phyloP scores from a whole-genome alignment of 352 stramenopile species.

The Globisporangium parvum region DNA sequence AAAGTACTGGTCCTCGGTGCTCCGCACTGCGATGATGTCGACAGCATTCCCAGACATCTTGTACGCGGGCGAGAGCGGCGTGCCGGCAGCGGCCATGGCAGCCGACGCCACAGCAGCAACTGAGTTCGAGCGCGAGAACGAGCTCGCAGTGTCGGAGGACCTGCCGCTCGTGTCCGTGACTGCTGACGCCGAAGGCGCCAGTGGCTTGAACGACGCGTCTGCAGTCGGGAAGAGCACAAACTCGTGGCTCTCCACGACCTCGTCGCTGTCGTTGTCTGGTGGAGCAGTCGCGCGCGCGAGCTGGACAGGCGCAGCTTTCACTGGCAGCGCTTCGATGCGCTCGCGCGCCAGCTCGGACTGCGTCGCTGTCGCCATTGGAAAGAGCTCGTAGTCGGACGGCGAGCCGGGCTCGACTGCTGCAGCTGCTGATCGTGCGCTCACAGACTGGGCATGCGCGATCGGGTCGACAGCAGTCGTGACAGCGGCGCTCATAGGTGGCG shows the following conservation, averaged over 20 bases:
- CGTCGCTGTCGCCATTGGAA: constrained; percentile 20
- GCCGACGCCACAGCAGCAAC: constrained; percentile 8
- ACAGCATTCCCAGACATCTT: constrained; percentile 74
- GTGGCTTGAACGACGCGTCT: constrained; percentile 1
- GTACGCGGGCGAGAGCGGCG: constrained; percentile 30
- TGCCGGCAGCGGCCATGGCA: constrained; percentile 2
- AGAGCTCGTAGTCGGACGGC: constrained; percentile 33
- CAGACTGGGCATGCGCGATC: not conserved
- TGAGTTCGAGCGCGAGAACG: constrained; percentile 15
- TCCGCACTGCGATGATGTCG: constrained; percentile 72
- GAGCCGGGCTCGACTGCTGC: constrained; percentile 9
- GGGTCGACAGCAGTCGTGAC: not conserved
- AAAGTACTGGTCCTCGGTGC: constrained; percentile 44
- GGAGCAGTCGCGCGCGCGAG: constrained; percentile 5
- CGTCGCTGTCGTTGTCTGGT: not conserved
- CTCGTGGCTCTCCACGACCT: constrained; percentile 10
- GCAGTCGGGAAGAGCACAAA: constrained; percentile 25
- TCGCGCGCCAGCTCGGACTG: not conserved
- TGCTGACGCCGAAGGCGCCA: constrained; percentile 8
- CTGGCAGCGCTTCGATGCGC: constrained; percentile 1
- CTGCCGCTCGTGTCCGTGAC: constrained; percentile 1
- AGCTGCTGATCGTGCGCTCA: not conserved
- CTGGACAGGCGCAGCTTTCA: constrained; percentile 2
- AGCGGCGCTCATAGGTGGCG: not conserved
- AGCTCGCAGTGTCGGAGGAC: constrained; percentile 6